These are phyloP conservation scores for Escovopsis weberi DNA, from an alignment of 2,329 filamentous ascomycete genomes.

Conservation along the genomic window DNA sequence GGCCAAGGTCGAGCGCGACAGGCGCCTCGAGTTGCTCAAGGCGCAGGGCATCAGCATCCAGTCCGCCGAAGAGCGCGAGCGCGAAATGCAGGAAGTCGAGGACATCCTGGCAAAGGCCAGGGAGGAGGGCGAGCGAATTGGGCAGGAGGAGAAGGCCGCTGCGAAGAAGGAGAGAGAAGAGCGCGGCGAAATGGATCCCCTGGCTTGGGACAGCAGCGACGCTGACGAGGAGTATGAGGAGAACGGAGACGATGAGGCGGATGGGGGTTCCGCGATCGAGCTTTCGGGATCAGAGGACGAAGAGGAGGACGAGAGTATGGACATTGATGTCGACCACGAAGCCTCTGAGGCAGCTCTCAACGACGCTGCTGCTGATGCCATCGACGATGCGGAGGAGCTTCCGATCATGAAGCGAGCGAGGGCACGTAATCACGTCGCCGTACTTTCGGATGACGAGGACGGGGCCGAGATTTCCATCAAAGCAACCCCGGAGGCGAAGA, in stretches of 20 bases:
- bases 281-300: slow-evolving; percentile 31
- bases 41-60: slow-evolving; percentile 70
- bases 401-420: slow-evolving; percentile 30
- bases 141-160: slow-evolving; percentile 59
- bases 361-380: slow-evolving; percentile 16
- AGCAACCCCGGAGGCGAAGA: slow-evolving; percentile 36
- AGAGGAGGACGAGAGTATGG: slow-evolving; percentile 18
- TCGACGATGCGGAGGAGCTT: slow-evolving; percentile 22
- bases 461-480: slow-evolving; percentile 23
- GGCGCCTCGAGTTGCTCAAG: slow-evolving; percentile 60
- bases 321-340: slow-evolving; percentile 22
- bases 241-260: slow-evolving; percentile 15
- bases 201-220: slow-evolving; percentile 43
- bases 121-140: slow-evolving; percentile 59
- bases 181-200: slow-evolving; percentile 31
- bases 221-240: slow-evolving; percentile 33
- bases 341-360: slow-evolving; percentile 10
- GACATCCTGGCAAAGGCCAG: slow-evolving; percentile 77
- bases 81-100: slow-evolving; percentile 70
- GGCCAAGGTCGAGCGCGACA: slow-evolving; percentile 61
- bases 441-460: slow-evolving; percentile 45
- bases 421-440: slow-evolving; percentile 32
- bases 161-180: slow-evolving; percentile 48
- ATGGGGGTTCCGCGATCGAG: slow-evolving; percentile 25
- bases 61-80: slow-evolving; percentile 74